Conservation (phyloP, 768 basidiomycete genomes). For the Tephrocybe sp. region DNA sequence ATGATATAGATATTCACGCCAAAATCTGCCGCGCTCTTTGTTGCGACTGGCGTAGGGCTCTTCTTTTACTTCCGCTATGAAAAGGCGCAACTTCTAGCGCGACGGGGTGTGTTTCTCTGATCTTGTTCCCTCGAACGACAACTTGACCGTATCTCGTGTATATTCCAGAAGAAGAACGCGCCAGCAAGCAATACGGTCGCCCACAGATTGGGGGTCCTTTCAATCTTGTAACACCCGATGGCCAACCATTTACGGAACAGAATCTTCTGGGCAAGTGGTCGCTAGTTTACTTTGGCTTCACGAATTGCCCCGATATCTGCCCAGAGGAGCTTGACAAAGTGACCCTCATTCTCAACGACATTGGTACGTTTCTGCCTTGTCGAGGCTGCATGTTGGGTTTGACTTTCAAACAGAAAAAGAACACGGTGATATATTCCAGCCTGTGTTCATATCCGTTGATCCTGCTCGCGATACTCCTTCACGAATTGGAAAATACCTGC, state of each 20-base stretch:
- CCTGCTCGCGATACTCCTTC: conserved; percentile 80
- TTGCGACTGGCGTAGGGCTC: conserved; percentile 78
- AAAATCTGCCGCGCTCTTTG: conserved; percentile 75
- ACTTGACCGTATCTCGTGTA: not conserved
- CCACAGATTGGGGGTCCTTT: conserved; percentile 94
- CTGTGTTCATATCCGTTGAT: conserved; percentile 95
- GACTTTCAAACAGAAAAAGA: conserved; percentile 50
- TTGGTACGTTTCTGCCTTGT: conserved; percentile 52
- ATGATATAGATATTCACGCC: conserved; percentile 84
- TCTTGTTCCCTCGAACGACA: conserved; percentile 1
- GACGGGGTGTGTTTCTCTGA: conserved; percentile 57
- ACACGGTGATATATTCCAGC: conserved; percentile 72
- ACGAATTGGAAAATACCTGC: conserved; percentile 60
- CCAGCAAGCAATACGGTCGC: conserved; percentile 72
- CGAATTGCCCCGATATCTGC: conserved; percentile 98
- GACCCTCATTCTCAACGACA: conserved; percentile 64
- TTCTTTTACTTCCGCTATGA: conserved; percentile 88
- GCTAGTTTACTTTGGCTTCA: conserved; percentile 97
- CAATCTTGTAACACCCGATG: conserved; percentile 62
- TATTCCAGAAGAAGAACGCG: conserved; percentile 68
- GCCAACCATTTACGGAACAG: conserved; percentile 73
- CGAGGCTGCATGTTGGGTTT: not conserved
- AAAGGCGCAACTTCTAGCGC: conserved; percentile 73
- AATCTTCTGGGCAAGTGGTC: conserved; percentile 89
- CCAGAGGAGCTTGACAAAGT: conserved; percentile 98